Percentiles rank a stretch among this genome's conserved stretches.
Conservation (phyloP, 176 grass and related monocot genomes). For the Oryza coarctata region DNA sequence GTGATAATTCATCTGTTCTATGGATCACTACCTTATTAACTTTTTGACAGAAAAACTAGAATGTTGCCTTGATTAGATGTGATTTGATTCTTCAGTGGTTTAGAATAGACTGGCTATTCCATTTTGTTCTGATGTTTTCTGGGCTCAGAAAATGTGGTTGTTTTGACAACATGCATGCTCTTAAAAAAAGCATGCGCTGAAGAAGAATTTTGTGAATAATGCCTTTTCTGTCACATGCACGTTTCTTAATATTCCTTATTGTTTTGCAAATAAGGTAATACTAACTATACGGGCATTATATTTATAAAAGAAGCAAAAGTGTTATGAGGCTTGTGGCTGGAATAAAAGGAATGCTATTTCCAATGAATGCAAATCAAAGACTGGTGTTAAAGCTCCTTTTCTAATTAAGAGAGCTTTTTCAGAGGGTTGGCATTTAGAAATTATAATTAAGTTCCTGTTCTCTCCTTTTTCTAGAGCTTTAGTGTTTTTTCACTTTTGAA, state of each 20-base stretch:
- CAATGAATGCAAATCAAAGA: not conserved
- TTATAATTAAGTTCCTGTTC: not conserved
- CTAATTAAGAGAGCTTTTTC: not conserved
- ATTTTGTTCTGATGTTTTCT: not conserved
- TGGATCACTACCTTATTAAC: constrained; percentile 24
- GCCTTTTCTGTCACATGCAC: not conserved
- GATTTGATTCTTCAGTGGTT: not conserved
- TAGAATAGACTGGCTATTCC: constrained; percentile 13
- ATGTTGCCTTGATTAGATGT: constrained; percentile 10
- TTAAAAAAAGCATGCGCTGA: constrained; percentile 2
- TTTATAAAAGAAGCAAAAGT: not conserved
- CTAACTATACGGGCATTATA: not conserved
- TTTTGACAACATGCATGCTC: not conserved
- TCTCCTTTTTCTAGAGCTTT: not conserved
- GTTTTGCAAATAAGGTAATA: constrained; percentile 13
- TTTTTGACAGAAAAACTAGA: constrained; percentile 3
- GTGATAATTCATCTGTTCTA: constrained; percentile 19
- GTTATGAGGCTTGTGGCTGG: not conserved
- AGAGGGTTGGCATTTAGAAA: not conserved
- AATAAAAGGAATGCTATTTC: constrained; percentile 10
- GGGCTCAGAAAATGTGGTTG: not conserved
- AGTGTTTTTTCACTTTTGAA: not conserved
- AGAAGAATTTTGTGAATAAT: constrained; percentile 18
- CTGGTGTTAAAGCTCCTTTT: not conserved
- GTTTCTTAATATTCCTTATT: constrained; percentile 1